phyloP scores from a whole-genome alignment of 768 basidiomycete species.

The Lentinula sp. region DNA sequence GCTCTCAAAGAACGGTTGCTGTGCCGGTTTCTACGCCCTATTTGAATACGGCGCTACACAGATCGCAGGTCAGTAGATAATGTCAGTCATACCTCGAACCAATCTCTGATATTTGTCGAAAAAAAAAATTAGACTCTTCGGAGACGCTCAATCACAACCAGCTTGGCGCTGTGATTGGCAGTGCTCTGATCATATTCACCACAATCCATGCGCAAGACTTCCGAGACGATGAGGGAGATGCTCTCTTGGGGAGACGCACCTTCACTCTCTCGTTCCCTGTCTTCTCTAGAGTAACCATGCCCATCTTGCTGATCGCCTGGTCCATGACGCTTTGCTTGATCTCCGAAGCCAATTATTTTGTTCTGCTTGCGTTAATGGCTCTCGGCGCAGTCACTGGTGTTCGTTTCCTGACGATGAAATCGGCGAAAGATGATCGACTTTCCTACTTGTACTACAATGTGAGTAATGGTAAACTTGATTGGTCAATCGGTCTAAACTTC shows the following conservation, averaged over 20 bases:
- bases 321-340: not conserved
- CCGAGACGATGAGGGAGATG: constrained; percentile 23
- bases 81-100: not conserved
- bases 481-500: not conserved
- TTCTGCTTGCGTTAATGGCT: not conserved
- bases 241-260: constrained; percentile 20
- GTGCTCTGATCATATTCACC: constrained; percentile 22
- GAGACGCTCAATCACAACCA: not conserved
- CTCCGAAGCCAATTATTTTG: not conserved
- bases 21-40: constrained; percentile 11
- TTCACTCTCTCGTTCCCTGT: constrained; percentile 26
- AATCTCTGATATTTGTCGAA: not conserved
- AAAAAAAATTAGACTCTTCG: not conserved
- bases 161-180: constrained; percentile 9
- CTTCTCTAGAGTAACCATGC: constrained; percentile 16
- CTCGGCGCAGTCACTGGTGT: not conserved
- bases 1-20: constrained; percentile 6
- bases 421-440: not conserved
- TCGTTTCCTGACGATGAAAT: not conserved
- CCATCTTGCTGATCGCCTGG: not conserved
- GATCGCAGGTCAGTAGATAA: constrained; percentile 12
- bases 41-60: constrained; percentile 14
- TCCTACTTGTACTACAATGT: constrained; percentile 8
- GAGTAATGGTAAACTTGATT: not conserved
- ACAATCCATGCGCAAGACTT: constrained; percentile 33